Evolutionary conservation across 2,329 filamentous ascomycete species (phyloP), one percentile per base, ranked within the genome.

Genomic region (Paraphaeosphaeria minitans): DNA sequence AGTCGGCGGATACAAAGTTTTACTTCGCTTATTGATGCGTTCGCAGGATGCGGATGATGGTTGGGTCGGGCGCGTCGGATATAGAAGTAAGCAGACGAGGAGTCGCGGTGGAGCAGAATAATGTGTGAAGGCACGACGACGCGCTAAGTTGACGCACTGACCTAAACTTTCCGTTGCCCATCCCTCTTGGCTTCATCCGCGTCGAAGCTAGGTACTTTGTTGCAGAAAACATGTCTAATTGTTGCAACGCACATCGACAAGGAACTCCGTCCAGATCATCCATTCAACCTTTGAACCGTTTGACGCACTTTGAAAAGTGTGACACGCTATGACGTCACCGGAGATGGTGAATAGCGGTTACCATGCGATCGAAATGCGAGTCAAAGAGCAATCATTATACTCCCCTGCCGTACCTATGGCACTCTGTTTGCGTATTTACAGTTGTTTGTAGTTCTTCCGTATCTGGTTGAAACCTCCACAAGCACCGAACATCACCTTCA

Each of bases 21-120:
- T 10, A 60, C 35, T 61, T 48, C 55, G 22, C 10, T 43, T 13
- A 4, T 31, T 19, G 43, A 58, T 62, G 49, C 27, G 52, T 50
- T 35, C 27, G 57, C n/a, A 53, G 43, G 43, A 52, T 51, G 58
- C 56, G 27, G 52, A 43, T 55, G 66, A 69, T 68, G 69, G 50
- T 24, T 55, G 55, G 59, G 57, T 61, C 53, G 59, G 56, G 62
- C 67, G 69, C 67, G 70, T 69, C 53, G 58, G 59, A 54, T 58
- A 54, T 53, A 56, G 43, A 56, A 52, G 42, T 51, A 58, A 56
- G 58, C 56, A 61, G 55, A 63, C 47, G 56, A 53, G 48, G 53
- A 47, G 51, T 46, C 45, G 52, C 52, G 42, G 52, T 55, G 46
- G 57, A 59, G 45, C 61, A 65, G 62, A 56, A 61, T 58, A 57